Evolutionary conservation across 164 flowering plant genomes (phyloP), one percentile per base, ranked within the genome.

Genomic region (Cinnamomum micranthum): DNA sequence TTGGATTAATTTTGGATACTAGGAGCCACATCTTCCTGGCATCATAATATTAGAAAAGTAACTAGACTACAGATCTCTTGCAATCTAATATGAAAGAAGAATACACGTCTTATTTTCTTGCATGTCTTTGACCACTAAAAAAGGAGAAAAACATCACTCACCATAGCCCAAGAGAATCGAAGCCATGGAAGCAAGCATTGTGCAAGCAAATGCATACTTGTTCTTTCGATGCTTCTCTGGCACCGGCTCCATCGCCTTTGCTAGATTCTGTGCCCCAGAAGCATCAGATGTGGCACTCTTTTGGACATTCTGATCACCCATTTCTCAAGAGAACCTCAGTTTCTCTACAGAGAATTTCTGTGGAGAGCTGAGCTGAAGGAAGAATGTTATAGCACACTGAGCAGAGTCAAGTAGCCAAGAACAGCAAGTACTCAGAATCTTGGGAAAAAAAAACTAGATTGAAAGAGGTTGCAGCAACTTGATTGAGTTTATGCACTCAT

Each of bases 141-240:
- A 66, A 0, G 35, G 17, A 66, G 69, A 31, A 25, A 17, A n/a
- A 66, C 7, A 27, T 10, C 23, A 27, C 75, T 59, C 2, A 82
- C 85, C 85, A 25, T 82, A 80, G 35, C 85, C 85, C 20, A 80
- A 79, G 15, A 82, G 74, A 47, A 82, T 80, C 1, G 85, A 82
- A 60, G 79, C 59, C 81, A 82, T 74, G 67, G 85, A 82, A 63
- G 85, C 83, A 35, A 82, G 76, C 63, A 78, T 73, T 0, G 77
- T 72, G 68, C 76, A 76, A 11, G 65, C 78, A 41, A 64, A 59
- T 0, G 77, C 80, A 50, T 63, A 80, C 22, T 63, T 74, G 68
- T 82, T 82, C 50, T 74, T 75, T 51, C 27, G 33, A 2, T 23
- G 74, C 71, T 77, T 81, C 22, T 51, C 68, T 10, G 73, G 70